These are phyloP conservation scores for Pseudognaphalium luteoalbum DNA, from an alignment of 129 eudicot genomes.

Conservation along the genomic window DNA sequence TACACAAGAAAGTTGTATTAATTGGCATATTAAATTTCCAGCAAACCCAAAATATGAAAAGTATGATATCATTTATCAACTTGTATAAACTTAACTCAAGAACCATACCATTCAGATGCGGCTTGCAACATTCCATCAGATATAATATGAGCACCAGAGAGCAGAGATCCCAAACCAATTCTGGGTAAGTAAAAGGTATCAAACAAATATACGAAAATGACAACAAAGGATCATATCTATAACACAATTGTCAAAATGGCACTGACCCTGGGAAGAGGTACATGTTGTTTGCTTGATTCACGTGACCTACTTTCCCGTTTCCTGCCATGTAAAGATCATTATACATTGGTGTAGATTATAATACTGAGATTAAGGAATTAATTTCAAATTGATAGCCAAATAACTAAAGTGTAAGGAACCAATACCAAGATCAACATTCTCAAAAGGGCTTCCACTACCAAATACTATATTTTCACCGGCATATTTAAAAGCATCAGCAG, in stretches of 20 bases:
- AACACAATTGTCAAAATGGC: constrained; percentile 14
- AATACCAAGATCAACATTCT: constrained; percentile 85
- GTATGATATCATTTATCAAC: constrained; percentile 3
- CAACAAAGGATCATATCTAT: background rate
- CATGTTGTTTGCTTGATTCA: constrained; percentile 99
- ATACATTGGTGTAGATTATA: background rate
- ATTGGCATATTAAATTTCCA: constrained; percentile 5
- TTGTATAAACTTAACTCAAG: constrained; percentile 10
- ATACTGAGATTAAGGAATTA: background rate
- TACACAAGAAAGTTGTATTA: constrained; percentile 16
- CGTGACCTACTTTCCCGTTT: constrained; percentile 94
- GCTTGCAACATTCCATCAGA: constrained; percentile 97
- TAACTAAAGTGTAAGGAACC: background rate
- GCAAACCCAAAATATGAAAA: background rate
- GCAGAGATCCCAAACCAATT: constrained; percentile 93
- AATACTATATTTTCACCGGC: constrained; percentile 94
- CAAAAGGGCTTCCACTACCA: constrained; percentile 98
- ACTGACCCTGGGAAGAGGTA: constrained; percentile 97
- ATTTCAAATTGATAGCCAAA: background rate
- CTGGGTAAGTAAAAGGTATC: constrained; percentile 40
- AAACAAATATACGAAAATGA: constrained; percentile 1
- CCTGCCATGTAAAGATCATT: constrained; percentile 49
- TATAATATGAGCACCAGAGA: constrained; percentile 88
- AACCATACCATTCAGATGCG: constrained; percentile 85
- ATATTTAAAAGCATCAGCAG: constrained; percentile 86